Evolutionary conservation across 768 basidiomycete genomes (phyloP), one percentile per base, ranked within the genome.

Genomic region (Hebeloma cylindrosporum): DNA sequence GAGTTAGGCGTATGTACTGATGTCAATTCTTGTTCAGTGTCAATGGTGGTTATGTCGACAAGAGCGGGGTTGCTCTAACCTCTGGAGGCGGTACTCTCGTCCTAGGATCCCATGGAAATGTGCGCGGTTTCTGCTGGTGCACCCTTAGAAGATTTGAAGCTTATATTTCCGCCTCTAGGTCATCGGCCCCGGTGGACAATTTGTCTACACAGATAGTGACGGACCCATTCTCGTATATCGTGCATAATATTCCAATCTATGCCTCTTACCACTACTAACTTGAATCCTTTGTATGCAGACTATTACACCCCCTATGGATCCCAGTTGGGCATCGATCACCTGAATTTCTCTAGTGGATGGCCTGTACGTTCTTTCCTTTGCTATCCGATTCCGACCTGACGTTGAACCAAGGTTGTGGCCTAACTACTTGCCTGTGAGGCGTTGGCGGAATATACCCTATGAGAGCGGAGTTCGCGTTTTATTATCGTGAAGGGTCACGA

Each of bases 131-230:
- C 16, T 14, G 30, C 20, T 20, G 5, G 11, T 31, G 14, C 9
- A 16, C 30, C 14, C 5, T 7, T 29, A 14, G 11, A 20, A 23
- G 3, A 30, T 22, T 13, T 25, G 20, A 14, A 28, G n/a, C n/a
- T n/a, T 6, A 23, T 13, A 14, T 46, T 20, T 30, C 7, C 33
- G 7, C 10, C 20, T 20, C 29, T 27, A 78, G 75, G 69, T 77
- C 21, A 41, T 69, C 41, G 78, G 79, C 0, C 79, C 80, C 38
- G 80, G 80, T 32, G 78, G 79, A 9, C 77, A 79, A 57, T 75
- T 77, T 49, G 34, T 79, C 5, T 60, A 71, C 60, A 53, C 53
- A 6, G 78, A 79, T 51, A 48, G 20, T 2, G 75, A 77, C 51
- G 77, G 72, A 6, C 60, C 67, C 7, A 67, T 78, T 40, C 55